phyloP scores from a whole-genome alignment of 139 green algal species.

The Asterochloris erici region DNA sequence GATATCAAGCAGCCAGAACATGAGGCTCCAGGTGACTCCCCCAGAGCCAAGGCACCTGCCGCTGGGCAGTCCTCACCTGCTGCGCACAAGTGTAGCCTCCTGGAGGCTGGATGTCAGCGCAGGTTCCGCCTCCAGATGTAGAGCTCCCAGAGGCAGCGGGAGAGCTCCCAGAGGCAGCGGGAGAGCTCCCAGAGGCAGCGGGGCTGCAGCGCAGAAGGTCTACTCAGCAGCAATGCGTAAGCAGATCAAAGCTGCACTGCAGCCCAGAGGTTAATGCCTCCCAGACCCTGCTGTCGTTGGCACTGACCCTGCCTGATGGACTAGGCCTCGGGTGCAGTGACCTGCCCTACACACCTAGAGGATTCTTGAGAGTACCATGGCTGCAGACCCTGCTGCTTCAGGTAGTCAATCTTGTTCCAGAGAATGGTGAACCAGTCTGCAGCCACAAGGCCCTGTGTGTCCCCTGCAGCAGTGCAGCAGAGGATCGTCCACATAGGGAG shows the following conservation, averaged over 20 bases:
- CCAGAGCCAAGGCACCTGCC: no score
- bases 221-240: no score
- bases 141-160: not conserved
- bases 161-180: not conserved
- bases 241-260: no score
- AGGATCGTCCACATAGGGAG: not conserved
- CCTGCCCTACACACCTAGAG: no score
- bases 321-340: no score
- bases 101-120: not conserved
- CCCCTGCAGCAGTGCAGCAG: not conserved
- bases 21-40: no score
- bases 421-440: conserved; percentile 16
- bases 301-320: no score
- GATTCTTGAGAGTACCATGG: conserved; percentile 17
- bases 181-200: not conserved
- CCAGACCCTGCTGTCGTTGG: no score
- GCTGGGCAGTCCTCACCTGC: not conserved
- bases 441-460: conserved; percentile 20
- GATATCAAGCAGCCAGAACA: no score
- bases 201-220: not conserved
- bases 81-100: conserved; percentile 5
- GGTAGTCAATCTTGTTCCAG: conserved; percentile 28
- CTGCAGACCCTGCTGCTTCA: conserved; percentile 3
- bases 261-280: no score
- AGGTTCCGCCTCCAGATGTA: not conserved